These are phyloP conservation scores for Scutellospora calospora DNA, from an alignment of 371 early-diverging fungal genomes.

Conservation along the genomic window DNA sequence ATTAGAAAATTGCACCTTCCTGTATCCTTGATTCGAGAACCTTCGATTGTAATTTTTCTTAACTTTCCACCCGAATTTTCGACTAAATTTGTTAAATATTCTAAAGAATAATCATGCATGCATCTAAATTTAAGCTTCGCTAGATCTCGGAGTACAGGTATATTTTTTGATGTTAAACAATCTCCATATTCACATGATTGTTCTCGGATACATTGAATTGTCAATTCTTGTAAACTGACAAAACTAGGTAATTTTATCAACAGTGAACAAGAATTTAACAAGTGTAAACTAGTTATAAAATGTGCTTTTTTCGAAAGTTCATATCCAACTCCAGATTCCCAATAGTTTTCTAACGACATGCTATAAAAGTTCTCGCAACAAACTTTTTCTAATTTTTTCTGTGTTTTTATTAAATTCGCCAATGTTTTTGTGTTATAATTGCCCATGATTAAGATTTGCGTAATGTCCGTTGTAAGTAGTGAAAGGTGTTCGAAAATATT, in stretches of 20 bases:
- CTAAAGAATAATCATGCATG: neutral
- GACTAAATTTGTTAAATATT: neutral
- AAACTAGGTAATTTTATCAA: neutral
- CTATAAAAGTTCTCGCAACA: neutral
- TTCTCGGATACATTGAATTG: neutral
- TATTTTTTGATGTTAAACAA: neutral
- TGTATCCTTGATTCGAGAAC: neutral
- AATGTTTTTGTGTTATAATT: neutral
- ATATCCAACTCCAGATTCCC: constrained; percentile 2
- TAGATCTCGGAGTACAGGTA: neutral
- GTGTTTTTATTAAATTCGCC: neutral
- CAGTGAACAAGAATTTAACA: neutral
- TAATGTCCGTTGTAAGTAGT: neutral
- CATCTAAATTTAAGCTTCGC: neutral
- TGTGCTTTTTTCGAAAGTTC: neutral
- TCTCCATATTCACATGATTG: neutral
- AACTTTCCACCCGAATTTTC: neutral
- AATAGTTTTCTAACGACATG: neutral
- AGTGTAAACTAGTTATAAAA: neutral
- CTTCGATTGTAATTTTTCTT: constrained; percentile 1
- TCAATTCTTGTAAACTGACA: constrained; percentile 9
- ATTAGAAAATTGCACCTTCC: neutral
- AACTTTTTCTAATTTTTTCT: constrained; percentile 21
- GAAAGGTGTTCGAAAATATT: neutral
- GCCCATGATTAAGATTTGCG: neutral